These are phyloP conservation scores for Hypoxylon cercidicola DNA, from an alignment of 495 filamentous ascomycete genomes.

Conservation along the genomic window DNA sequence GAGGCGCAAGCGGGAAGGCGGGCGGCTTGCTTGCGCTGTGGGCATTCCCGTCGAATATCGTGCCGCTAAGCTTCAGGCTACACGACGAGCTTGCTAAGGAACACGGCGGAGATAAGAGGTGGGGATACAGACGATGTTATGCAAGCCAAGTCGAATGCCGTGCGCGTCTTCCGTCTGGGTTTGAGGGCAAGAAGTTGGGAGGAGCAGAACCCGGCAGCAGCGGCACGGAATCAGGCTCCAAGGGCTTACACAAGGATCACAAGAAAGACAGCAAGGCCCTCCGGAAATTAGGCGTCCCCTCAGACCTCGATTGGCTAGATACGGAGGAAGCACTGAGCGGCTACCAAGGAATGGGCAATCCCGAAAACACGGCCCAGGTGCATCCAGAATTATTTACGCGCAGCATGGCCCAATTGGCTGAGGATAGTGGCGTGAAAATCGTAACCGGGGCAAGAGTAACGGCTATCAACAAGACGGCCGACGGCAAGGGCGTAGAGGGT, in stretches of 20 bases:
- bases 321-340: constrained; percentile 60
- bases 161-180: constrained; percentile 45
- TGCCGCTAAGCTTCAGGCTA: constrained; percentile 78
- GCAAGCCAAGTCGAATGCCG: constrained; percentile 71
- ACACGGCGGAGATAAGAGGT: constrained; percentile 76
- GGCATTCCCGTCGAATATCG: constrained; percentile 84
- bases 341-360: constrained; percentile 79
- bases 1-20: constrained; percentile 90
- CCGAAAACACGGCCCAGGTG: constrained; percentile 77
- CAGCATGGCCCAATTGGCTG: constrained; percentile 77
- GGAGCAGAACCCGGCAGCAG: constrained; percentile 38
- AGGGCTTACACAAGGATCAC: constrained; percentile 43
- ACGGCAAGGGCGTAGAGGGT: constrained; percentile 37
- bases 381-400: constrained; percentile 88
- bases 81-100: constrained; percentile 81
- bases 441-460: constrained; percentile 62
- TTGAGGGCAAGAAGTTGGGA: neutral
- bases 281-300: constrained; percentile 54
- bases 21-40: constrained; percentile 84
- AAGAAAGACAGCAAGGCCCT: constrained; percentile 36
- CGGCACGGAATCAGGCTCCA: constrained; percentile 14
- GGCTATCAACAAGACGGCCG: constrained; percentile 34
- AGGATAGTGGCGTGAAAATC: constrained; percentile 75
- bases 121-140: constrained; percentile 84
- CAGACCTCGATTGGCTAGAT: constrained; percentile 82